Percentiles rank a stretch among this genome's conserved stretches.
These are phyloP conservation scores for Apiospora arundinis DNA, from an alignment of 2,329 filamentous ascomycete genomes.

Conservation along the genomic window DNA sequence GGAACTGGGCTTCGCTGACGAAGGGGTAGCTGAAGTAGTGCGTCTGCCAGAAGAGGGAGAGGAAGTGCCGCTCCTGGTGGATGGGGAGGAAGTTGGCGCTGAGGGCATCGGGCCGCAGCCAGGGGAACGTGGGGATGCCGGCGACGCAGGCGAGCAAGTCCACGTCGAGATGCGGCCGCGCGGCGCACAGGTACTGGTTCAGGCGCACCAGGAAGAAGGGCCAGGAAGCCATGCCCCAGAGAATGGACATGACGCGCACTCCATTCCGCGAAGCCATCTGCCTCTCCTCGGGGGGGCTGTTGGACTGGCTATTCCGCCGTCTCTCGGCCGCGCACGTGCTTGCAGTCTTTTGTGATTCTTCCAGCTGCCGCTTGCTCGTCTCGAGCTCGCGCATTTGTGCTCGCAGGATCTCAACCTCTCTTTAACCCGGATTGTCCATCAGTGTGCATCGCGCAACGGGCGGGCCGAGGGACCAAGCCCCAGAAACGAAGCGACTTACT, in stretches of 20 bases:
- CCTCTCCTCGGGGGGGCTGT: constrained; percentile 20
- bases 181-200: constrained; percentile 22
- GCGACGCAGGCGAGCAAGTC: not conserved
- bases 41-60: constrained; percentile 29
- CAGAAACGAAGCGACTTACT: constrained; percentile 10
- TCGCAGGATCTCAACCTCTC: constrained; percentile 17
- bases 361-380: constrained; percentile 16
- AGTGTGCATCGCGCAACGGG: not conserved
- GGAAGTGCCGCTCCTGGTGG: constrained; percentile 28
- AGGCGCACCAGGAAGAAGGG: constrained; percentile 27
- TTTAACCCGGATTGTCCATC: not conserved
- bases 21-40: constrained; percentile 30
- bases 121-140: not conserved
- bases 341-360: not conserved
- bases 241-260: constrained; percentile 16
- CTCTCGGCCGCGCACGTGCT: not conserved
- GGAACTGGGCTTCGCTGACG: constrained; percentile 26
- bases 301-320: not conserved
- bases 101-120: not conserved
- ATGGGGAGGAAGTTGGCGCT: constrained; percentile 23
- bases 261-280: not conserved
- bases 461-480: too few species aligned
- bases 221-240: constrained; percentile 25
- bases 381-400: constrained; percentile 17
- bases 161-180: not conserved